Percentiles rank a stretch among this genome's conserved stretches.
These are phyloP conservation scores for Mycena pura DNA, from an alignment of 768 basidiomycete genomes.

Conservation along the genomic window DNA sequence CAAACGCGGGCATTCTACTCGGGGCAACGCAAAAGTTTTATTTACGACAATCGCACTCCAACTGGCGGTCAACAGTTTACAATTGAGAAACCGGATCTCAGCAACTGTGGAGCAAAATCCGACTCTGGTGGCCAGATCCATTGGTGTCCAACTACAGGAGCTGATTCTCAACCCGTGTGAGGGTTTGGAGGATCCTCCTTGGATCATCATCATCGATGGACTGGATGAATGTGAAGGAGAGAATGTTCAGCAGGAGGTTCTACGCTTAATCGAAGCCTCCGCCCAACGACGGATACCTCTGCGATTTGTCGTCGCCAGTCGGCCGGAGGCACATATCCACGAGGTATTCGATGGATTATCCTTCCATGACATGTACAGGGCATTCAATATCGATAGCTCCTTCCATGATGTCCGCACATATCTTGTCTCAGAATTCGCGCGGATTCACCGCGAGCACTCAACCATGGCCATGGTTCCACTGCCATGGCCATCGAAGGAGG, in stretches of 20 bases:
- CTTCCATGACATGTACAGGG: neutral
- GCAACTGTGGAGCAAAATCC: neutral
- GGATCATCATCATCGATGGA: neutral
- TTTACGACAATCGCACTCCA: neutral
- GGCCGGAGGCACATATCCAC: neutral
- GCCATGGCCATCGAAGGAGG: neutral
- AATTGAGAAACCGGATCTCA: neutral
- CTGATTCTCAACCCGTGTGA: neutral
- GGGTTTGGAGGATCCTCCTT: neutral
- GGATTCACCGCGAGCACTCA: neutral
- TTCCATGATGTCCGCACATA: neutral
- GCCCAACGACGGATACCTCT: neutral
- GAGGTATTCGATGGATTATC: neutral
- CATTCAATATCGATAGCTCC: neutral
- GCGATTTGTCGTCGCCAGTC: neutral
- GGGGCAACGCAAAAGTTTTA: too few relatives aligned
- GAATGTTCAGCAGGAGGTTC: neutral
- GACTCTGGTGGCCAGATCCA: neutral
- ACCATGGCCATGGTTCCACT: neutral
- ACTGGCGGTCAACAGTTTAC: neutral
- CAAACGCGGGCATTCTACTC: neutral
- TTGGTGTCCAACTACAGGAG: neutral
- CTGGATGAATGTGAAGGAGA: neutral
- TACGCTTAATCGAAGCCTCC: neutral
- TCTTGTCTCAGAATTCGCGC: neutral